Conservation (phyloP, 257 asterid genomes). For the Przewalskia tangutica region DNA sequence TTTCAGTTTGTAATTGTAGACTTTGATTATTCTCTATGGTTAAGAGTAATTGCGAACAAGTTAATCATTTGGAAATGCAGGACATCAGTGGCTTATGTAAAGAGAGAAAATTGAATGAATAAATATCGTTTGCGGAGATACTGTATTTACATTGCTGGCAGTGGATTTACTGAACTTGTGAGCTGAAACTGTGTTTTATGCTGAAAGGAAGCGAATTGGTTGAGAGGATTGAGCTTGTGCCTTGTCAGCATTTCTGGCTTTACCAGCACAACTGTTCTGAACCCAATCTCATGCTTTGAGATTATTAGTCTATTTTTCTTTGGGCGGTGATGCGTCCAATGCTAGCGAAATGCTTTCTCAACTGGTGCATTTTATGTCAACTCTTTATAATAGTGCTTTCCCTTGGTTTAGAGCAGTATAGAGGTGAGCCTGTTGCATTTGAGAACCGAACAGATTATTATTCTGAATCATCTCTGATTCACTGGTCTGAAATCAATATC, state of each 20-base stretch:
- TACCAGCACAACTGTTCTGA: neutral
- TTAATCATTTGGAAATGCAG: neutral
- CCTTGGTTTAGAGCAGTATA: constrained; percentile 22
- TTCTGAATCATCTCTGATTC: constrained; percentile 17
- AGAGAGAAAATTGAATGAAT: neutral
- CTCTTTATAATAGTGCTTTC: constrained; percentile 29
- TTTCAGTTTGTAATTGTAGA: neutral
- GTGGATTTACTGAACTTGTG: neutral
- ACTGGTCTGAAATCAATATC: constrained; percentile 16
- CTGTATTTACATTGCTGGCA: neutral
- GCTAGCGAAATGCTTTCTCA: constrained; percentile 27
- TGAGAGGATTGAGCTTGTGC: neutral
- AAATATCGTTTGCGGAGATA: neutral
- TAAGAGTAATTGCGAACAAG: neutral
- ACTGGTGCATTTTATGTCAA: constrained; percentile 59
- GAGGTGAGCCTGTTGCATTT: constrained; percentile 15
- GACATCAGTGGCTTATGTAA: neutral
- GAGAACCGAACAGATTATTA: constrained; percentile 20
- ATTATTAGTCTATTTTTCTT: constrained; percentile 11
- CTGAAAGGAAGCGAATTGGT: neutral
- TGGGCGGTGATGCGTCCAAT: constrained; percentile 56
- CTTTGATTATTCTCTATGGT: neutral
- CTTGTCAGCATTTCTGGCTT: neutral
- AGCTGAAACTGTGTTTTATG: neutral
- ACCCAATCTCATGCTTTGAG: constrained; percentile 24